Conservation (phyloP, 2,329 filamentous ascomycete genomes). For the Helotiales sp. region DNA sequence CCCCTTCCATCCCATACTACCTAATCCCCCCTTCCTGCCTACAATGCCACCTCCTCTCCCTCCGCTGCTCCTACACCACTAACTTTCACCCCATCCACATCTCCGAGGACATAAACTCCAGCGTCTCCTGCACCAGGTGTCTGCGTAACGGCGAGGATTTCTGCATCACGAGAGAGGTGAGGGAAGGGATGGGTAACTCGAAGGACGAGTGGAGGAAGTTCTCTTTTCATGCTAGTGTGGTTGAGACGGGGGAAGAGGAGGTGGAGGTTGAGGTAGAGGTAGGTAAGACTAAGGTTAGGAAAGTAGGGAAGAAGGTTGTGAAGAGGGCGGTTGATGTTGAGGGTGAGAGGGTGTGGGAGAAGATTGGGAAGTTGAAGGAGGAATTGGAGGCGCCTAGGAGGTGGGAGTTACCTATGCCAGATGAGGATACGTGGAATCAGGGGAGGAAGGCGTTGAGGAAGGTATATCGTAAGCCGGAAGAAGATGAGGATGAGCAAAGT, state of each 20-base stretch:
- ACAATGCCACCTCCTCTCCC: conserved; percentile 4
- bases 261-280: background rate
- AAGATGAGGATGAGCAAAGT: too few relatives aligned
- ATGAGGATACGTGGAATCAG: background rate
- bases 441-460: background rate
- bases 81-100: background rate
- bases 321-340: background rate
- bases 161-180: background rate
- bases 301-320: background rate
- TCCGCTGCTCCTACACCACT: background rate
- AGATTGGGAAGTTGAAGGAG: background rate
- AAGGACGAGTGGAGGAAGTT: background rate
- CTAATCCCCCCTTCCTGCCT: conserved; percentile 4
- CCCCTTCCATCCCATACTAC: background rate
- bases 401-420: too few relatives aligned
- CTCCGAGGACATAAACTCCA: background rate
- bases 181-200: background rate
- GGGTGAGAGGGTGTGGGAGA: too few relatives aligned
- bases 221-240: background rate
- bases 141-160: background rate
- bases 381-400: background rate
- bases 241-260: background rate
- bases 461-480: background rate
- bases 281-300: too few relatives aligned
- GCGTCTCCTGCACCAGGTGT: background rate